Conservation (phyloP, 1,139 yeast genomes). For the Blastobotrys indianensis region DNA sequence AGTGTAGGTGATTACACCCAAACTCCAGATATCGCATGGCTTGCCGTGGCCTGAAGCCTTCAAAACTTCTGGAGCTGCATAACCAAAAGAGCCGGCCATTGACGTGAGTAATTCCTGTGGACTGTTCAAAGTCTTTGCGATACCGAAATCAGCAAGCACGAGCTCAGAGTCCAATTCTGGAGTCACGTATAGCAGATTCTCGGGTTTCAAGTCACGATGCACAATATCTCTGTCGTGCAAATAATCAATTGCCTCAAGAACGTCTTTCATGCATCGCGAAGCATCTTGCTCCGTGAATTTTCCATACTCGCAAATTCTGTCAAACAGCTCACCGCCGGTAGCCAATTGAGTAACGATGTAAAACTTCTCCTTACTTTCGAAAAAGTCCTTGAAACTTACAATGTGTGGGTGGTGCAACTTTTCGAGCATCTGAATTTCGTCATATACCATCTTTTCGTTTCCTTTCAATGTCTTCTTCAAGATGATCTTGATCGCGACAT, state of each 20-base stretch:
- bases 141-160: conserved; percentile 89
- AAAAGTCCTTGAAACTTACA: conserved; percentile 81
- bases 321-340: conserved; percentile 88
- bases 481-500: conserved; percentile 83
- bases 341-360: conserved; percentile 55
- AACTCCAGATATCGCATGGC: conserved; percentile 89
- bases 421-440: conserved; percentile 65
- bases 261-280: conserved; percentile 58
- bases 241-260: conserved; percentile 67
- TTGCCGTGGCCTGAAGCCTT: conserved; percentile 77
- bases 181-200: conserved; percentile 66
- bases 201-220: conserved; percentile 89
- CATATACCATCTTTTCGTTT: conserved; percentile 62
- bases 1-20: conserved; percentile 88
- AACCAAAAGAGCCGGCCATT: conserved; percentile 88
- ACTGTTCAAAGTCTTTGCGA: conserved; percentile 63
- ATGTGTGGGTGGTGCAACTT: conserved; percentile 72
- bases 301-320: conserved; percentile 69
- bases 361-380: conserved; percentile 61
- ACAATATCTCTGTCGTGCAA: conserved; percentile 71
- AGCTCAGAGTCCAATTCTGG: conserved; percentile 53
- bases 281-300: conserved; percentile 85
- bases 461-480: conserved; percentile 76
- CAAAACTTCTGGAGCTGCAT: conserved; percentile 90
- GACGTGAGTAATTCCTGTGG: conserved; percentile 62